Base-by-base conservation (phyloP, 805 yeast genomes). In the Candida peoriensis region DNA sequence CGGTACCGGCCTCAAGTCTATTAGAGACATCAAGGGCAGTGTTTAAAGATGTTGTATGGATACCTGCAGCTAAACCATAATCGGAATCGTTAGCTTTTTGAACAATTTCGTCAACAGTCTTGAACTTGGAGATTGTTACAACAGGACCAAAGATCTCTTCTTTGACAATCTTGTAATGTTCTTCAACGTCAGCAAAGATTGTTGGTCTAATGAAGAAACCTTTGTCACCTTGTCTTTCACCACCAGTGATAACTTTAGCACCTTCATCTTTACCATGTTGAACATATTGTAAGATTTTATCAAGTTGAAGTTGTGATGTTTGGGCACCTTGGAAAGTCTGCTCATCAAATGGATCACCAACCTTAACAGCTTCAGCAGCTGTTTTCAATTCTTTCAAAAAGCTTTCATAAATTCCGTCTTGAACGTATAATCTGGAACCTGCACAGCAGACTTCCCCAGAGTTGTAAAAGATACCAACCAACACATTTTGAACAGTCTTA, bases 361-460 rank as follows among this genome's bases (percentile, higher is more conserved):
- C 42, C 31, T 38, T 38, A 8, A 38, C 36, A 10, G 24, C 22
- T 24, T 38, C 42, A 22, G 42, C 33, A n/a, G 42, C 42, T n/a
- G 16, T 31, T 26, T 38, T 38, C 24, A 38, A 32, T 11, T 36
- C 36, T 12, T 19, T 19, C 16, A 38, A 21, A 25, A 38, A 34
- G 6, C 11, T 21, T 6, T 38, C 38, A 14, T 38, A 38, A 20
- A 38, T 34, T 25, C 35, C 38, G 12, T 33, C 42, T 28, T 38
- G 42, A 22, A 38, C 42, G 25, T 38, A 38, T 15, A 38, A 22
- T 38, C 42, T 38, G 15, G 42, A 38, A 32, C 42, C 42, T 2
- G 42, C 42, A 29, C 36, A 34, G 21, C 42, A 38, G 14, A 38
- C 42, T 31, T 38, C 42, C 32, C 42, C 42, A 34, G 42, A 38